Evolutionary conservation across 2,329 filamentous ascomycete genomes (phyloP).

Genomic region (Grosmannia clavigera): DNA sequence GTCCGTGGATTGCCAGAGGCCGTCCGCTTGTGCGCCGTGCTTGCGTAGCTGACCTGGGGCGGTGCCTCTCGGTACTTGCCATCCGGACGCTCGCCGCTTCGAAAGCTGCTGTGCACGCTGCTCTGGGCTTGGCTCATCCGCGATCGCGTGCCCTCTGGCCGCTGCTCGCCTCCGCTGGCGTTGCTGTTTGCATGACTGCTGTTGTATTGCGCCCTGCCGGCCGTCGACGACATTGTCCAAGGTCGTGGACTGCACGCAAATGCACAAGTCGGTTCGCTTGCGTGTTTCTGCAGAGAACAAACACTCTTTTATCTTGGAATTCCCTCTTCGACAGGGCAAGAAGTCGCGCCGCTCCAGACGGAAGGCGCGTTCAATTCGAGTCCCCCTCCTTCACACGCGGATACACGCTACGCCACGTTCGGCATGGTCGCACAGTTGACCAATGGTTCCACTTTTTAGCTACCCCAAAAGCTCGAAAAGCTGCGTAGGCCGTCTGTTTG

Average conservation of each 20-base stretch:
- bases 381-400: background rate
- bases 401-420: background rate
- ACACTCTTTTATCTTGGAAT: background rate
- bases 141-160: slow-evolving; percentile 10
- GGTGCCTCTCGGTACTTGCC: slow-evolving; percentile 24
- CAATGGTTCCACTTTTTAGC: slow-evolving; percentile 4
- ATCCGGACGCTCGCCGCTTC: slow-evolving; percentile 14
- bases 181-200: slow-evolving; percentile 23
- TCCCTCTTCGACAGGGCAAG: background rate
- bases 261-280: background rate
- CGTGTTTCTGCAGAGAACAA: background rate
- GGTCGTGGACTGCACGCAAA: background rate
- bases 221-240: slow-evolving; percentile 28
- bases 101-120: slow-evolving; percentile 3
- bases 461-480: slow-evolving; percentile 7
- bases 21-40: slow-evolving; percentile 41
- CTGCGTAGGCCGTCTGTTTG: slow-evolving; percentile 18
- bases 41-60: slow-evolving; percentile 23
- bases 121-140: slow-evolving; percentile 20
- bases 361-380: slow-evolving; percentile 9
- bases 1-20: slow-evolving; percentile 45
- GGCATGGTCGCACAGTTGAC: background rate
- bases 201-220: slow-evolving; percentile 22
- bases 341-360: slow-evolving; percentile 3
- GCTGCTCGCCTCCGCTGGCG: slow-evolving; percentile 25